Base-by-base conservation (phyloP, 495 filamentous ascomycete genomes). In the Daldinia childiae region DNA sequence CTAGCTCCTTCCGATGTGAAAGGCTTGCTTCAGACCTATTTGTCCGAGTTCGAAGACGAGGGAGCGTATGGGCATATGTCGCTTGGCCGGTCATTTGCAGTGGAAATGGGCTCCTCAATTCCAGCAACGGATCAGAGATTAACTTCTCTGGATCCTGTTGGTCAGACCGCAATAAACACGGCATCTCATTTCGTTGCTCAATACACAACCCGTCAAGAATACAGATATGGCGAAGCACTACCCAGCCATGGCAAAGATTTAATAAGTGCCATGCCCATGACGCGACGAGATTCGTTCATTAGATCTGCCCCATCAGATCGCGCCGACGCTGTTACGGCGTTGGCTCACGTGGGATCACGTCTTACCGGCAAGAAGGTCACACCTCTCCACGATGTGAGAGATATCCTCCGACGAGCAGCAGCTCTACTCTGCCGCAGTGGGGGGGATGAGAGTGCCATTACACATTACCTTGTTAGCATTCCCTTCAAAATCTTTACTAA, bases 121-220 rank as follows among this genome's bases (percentile, higher is more conserved):
- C 95, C 95, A 3, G 84, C 85, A n/a, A 93, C 91, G 29, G 94
- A 99, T 78, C 94, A 95, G 68, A 88, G 92, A 58, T 85, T 99
- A 17, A 86, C 86, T 76, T 89, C 91, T 6, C 90, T 97, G 27
- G 92, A 97, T 59, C 84, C 81, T 30, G 86, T 92, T 64, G 87
- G 90, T 11, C 86, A 88, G 32, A 87, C 86, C 19, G 88, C 88
- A 52, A 89, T 97, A 68, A 95, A 98, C 73, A 90, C 94, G 14
- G 94, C 93, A 12, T 98, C 95, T 14, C 94, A 97, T 77, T 97
- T 99, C 72, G 90, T 98, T 76, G 92, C 94, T 34, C 93, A 98
- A 76, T 98, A 98, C 75, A 98, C 94, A n/a, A 95, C 92, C 24
- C 92, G 95, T 8, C 96, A 98, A 76, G 93, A 93, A 72, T 98